Evolutionary conservation across 2,329 filamentous ascomycete genomes (phyloP).

Genomic region (Alternaria triticina): DNA sequence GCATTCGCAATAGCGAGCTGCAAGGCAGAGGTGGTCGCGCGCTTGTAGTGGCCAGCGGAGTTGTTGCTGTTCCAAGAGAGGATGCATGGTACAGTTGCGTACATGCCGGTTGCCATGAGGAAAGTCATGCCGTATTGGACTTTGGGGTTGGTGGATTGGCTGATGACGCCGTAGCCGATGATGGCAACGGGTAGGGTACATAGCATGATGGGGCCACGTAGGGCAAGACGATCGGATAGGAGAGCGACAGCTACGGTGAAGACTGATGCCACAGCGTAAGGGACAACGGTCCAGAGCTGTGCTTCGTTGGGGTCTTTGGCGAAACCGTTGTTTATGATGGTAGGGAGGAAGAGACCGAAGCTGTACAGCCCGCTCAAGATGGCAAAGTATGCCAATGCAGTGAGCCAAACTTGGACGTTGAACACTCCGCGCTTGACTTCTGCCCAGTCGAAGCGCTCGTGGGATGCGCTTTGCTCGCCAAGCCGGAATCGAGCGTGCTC

Average conservation of each 20-base stretch:
- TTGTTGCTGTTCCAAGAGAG: constrained; percentile 73
- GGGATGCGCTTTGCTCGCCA: constrained; percentile 38
- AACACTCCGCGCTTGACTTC: constrained; percentile 68
- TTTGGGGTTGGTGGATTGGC: constrained; percentile 58
- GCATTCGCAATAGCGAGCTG: constrained; percentile 72
- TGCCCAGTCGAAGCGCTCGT: constrained; percentile 64
- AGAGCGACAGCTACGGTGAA: constrained; percentile 61
- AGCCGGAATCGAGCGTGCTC: constrained; percentile 57
- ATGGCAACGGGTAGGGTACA: constrained; percentile 69
- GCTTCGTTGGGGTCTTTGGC: constrained; percentile 63
- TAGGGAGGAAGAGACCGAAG: constrained; percentile 70
- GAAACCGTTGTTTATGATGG: constrained; percentile 66
- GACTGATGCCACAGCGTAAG: constrained; percentile 66
- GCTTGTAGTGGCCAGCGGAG: constrained; percentile 72
- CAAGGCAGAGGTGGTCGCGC: constrained; percentile 69
- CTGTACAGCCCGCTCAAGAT: constrained; percentile 66
- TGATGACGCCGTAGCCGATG: constrained; percentile 69
- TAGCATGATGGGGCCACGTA: constrained; percentile 68
- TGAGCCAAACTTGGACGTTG: constrained; percentile 68
- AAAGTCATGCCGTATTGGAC: constrained; percentile 71
- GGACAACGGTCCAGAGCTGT: constrained; percentile 69
- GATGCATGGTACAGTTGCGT: constrained; percentile 67
- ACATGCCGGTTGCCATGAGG: constrained; percentile 70
- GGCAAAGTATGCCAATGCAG: constrained; percentile 66
- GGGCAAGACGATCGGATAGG: constrained; percentile 65